Base-by-base conservation (phyloP, 2,329 filamentous ascomycete genomes). In the Aspergillus viridinutans region DNA sequence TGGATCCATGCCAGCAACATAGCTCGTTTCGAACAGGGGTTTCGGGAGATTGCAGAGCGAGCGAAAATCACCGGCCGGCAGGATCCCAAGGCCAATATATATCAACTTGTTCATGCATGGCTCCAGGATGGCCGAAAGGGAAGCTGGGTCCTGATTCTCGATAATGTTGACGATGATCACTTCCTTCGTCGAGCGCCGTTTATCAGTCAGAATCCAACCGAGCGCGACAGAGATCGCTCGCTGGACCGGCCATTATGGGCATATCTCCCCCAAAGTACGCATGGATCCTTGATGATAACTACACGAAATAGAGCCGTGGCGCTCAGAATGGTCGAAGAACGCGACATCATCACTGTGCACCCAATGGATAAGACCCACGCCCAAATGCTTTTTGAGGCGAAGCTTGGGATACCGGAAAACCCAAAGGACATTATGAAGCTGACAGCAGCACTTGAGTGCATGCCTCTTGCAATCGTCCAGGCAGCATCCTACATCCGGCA, bases 1-100 rank as follows among this genome's bases (percentile, higher is more conserved):
- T 78, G 70, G 74, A 61, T 76, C 5, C 63, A 76, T 57, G 69
- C 71, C 2, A 71, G 67, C 52, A 72, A 69, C 51, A 59, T 60
- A 0, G 60, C 66, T 40, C 64, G 72, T 7, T 73, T 75, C 49
- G 67, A 76, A 58, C 64, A 74, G 54, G 66, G 67, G 35, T 74
- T 67, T 56, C 65, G 61, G 53, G 65, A 72, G n/a, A 69, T 77
- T 59, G 71, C 72, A 25, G 62, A 71, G 35, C 52, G 43, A 1
- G 61, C 68, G 9, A 68, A 69, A 55, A 58, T 77, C 12, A 56
- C 61, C 4, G 67, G 68, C 6, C 65, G 70, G 14, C 49, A 68
- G 21, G 58, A 76, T 57, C 67, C 68, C 5, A 61, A 61, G 2
- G 63, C 60, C 10, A 63, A 77, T 56, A 66, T 74, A 29, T 69